Base-by-base conservation (phyloP, 2,329 filamentous ascomycete species). In the Aspergillus piperis region DNA sequence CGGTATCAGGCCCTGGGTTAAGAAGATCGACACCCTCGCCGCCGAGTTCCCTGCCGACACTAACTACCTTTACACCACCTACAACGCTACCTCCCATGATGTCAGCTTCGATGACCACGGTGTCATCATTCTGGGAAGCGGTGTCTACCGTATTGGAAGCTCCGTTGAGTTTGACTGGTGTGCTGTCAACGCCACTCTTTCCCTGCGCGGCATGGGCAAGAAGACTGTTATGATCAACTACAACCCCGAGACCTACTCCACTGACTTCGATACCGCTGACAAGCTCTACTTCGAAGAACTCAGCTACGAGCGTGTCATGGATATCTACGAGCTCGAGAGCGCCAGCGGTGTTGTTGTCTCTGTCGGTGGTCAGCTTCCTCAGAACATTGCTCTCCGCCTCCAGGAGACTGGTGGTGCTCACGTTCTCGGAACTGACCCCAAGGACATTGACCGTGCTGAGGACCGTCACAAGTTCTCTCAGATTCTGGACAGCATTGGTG, bases 111-210 rank as follows among this genome's bases (percentile, higher is more conserved):
- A 97, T 67, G 94, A 98, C 75, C 90, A 96, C 68, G 93, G 94
- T 64, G 90, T 88, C 49, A 81, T 99, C 58, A 89, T 98, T 60
- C 86, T 99, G 13, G 95, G 95, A 62, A 94, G 90, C 73, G 95
- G 95, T 79, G 95, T 98, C 21, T 99, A 99, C 85, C 88, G 95
- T 75, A 99, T 98, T 74, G 95, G 95, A 72, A 94, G 90, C 80
- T 97, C 93, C 6, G 95, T 99, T 55, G 95, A 99, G 79, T 99
- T 99, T 74, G 94, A 99, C 79, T 98, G 94, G 94, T 98, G 94
- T 76, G 92, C 93, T 65, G 92, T 97, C 63, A 95, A 92, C 72
- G 90, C 92, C 65, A 93, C 92, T 10, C 84, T 91, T 64, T 90
- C 92, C 44, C 84, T 98, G 64, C 87, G 88, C 70, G 83, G 89